These are phyloP conservation scores for Lichtheimia corymbifera DNA, from an alignment of 371 early-diverging fungal species.

Conservation along the genomic window DNA sequence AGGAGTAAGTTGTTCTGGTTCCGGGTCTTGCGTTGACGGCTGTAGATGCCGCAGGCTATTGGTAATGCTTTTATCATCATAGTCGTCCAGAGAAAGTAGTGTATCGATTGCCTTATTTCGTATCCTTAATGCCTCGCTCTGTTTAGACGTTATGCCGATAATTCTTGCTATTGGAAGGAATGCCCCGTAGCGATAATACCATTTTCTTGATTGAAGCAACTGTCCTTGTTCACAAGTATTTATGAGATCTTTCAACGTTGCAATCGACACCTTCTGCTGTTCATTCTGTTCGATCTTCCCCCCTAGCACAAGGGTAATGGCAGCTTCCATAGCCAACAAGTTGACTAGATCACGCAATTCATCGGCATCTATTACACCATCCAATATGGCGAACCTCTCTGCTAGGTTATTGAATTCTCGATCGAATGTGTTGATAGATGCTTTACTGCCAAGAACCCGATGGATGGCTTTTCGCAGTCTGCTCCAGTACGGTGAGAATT, in stretches of 20 bases:
- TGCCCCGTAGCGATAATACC: constrained; percentile 26
- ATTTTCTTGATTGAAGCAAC: constrained; percentile 20
- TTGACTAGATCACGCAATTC: constrained; percentile 32
- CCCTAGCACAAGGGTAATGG: constrained; percentile 30
- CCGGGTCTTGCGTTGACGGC: constrained; percentile 40
- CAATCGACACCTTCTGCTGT: neutral
- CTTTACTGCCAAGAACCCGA: constrained; percentile 16
- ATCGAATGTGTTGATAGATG: constrained; percentile 9
- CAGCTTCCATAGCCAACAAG: constrained; percentile 32
- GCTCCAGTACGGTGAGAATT: constrained; percentile 35
- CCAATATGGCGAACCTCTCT: neutral
- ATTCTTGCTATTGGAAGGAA: constrained; percentile 16
- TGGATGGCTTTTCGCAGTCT: constrained; percentile 36
- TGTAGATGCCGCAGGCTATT: constrained; percentile 20
- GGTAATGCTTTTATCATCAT: constrained; percentile 9
- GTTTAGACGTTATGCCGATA: neutral
- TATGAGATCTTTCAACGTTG: constrained; percentile 17
- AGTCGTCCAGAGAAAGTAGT: constrained; percentile 5
- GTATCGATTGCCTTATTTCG: constrained; percentile 14
- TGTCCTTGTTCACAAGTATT: constrained; percentile 16
- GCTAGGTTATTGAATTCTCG: constrained; percentile 7
- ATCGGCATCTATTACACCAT: constrained; percentile 18
- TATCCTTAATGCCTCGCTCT: neutral
- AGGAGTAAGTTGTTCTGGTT: constrained; percentile 32
- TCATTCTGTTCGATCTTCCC: constrained; percentile 11